phyloP scores from a whole-genome alignment of 768 basidiomycete genomes.

The Lactarius trivialis region DNA sequence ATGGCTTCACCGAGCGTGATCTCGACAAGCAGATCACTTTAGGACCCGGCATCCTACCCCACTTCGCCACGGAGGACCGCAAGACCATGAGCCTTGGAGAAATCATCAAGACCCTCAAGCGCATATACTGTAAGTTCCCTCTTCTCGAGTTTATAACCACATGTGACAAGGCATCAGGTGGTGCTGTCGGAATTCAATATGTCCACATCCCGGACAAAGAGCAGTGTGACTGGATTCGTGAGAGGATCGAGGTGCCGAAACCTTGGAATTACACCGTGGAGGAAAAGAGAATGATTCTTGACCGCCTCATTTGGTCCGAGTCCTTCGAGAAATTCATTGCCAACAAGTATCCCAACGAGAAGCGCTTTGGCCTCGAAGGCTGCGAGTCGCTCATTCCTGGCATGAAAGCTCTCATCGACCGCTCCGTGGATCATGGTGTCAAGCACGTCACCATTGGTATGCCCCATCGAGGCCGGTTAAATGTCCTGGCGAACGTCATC shows the following conservation, averaged over 20 bases:
- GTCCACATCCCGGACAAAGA: constrained; percentile 97
- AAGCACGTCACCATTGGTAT: constrained; percentile 97
- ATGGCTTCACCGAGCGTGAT: constrained; percentile 92
- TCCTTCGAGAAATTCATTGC: constrained; percentile 98
- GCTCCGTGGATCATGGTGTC: constrained; percentile 93
- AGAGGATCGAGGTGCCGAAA: constrained; percentile 89
- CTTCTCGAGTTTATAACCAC: neutral
- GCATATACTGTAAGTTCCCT: constrained; percentile 80
- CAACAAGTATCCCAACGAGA: constrained; percentile 98
- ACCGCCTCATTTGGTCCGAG: constrained; percentile 99
- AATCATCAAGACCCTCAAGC: constrained; percentile 83
- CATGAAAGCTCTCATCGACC: constrained; percentile 99
- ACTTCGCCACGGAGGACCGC: constrained; percentile 82
- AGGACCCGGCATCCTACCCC: constrained; percentile 92
- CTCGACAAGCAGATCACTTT: constrained; percentile 91
- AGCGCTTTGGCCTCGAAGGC: constrained; percentile 97
- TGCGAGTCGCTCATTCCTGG: constrained; percentile 97
- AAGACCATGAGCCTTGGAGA: constrained; percentile 87
- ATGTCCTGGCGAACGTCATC: constrained; percentile 97
- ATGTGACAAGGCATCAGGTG: constrained; percentile 43
- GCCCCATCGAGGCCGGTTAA: constrained; percentile 98
- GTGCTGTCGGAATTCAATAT: constrained; percentile 85
- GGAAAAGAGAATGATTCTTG: constrained; percentile 98
- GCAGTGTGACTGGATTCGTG: constrained; percentile 98
- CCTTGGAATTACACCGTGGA: constrained; percentile 98